These are phyloP conservation scores for Eucalyptus brandiana DNA, from an alignment of 345 rosid species.

Conservation along the genomic window DNA sequence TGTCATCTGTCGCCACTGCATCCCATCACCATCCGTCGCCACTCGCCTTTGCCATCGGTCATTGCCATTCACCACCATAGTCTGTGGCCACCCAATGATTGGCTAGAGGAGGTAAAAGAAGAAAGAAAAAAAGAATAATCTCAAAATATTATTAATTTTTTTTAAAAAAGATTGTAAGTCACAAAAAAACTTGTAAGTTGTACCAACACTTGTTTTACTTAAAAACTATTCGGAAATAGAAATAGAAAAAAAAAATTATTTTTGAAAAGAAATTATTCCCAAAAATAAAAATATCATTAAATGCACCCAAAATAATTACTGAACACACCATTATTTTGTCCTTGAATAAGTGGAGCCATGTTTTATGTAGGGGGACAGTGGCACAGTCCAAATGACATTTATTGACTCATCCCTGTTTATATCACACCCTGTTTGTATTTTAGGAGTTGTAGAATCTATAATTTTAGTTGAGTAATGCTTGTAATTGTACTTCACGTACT, in stretches of 20 bases:
- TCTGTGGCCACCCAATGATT: accelerated
- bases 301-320: no score
- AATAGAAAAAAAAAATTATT: accelerated
- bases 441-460: background rate
- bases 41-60: no score
- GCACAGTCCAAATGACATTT: no score
- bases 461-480: accelerated
- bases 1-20: accelerated
- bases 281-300: no score
- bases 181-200: no score
- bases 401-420: accelerated
- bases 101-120: no score
- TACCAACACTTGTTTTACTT: no score
- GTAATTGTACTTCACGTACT: background rate
- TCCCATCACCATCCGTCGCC: accelerated
- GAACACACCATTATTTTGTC: background rate
- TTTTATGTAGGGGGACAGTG: accelerated
- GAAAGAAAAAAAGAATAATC: no score
- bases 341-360: background rate
- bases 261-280: accelerated
- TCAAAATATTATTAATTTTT: no score
- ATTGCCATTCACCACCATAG: no score
- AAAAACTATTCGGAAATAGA: accelerated
- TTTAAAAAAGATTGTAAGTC: no score
- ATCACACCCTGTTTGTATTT: background rate